phyloP scores from a whole-genome alignment of 495 filamentous ascomycete species.

The Glarea lozoyensis region DNA sequence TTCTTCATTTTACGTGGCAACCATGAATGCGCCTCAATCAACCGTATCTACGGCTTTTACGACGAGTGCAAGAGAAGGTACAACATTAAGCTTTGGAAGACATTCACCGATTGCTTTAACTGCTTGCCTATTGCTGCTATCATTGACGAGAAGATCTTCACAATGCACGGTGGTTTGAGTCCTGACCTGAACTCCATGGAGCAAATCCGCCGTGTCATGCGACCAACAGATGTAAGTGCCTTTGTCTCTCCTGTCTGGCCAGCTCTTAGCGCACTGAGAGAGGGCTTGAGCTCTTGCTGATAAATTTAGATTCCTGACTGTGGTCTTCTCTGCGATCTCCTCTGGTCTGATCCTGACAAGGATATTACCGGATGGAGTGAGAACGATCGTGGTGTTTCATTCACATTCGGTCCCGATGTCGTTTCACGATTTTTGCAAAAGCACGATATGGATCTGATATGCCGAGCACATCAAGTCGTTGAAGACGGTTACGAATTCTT shows the following conservation, averaged over 20 bases:
- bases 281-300: conserved; percentile 36
- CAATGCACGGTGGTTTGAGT: conserved; percentile 97
- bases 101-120: conserved; percentile 99
- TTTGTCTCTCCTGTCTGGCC: conserved; percentile 23
- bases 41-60: conserved; percentile 99
- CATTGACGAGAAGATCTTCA: conserved; percentile 99
- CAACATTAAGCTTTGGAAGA: conserved; percentile 99
- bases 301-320: conserved; percentile 86
- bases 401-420: conserved; percentile 98
- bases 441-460: conserved; percentile 99
- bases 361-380: conserved; percentile 99
- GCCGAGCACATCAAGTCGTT: conserved; percentile 96
- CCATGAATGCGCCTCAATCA: conserved; percentile 99
- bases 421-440: conserved; percentile 98
- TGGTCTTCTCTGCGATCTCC: conserved; percentile 90
- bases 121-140: conserved; percentile 99
- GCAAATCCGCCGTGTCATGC: conserved; percentile 98
- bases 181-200: conserved; percentile 99
- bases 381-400: conserved; percentile 96
- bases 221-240: conserved; percentile 87
- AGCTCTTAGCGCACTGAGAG: conserved; percentile 27
- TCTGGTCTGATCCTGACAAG: conserved; percentile 99
- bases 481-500: conserved; percentile 99
- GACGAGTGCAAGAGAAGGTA: conserved; percentile 99
- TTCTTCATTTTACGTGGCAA: conserved; percentile 98